Evolutionary conservation across 495 filamentous ascomycete species (phyloP), one percentile per base, ranked within the genome.

Genomic region (Penicillium odoratum): DNA sequence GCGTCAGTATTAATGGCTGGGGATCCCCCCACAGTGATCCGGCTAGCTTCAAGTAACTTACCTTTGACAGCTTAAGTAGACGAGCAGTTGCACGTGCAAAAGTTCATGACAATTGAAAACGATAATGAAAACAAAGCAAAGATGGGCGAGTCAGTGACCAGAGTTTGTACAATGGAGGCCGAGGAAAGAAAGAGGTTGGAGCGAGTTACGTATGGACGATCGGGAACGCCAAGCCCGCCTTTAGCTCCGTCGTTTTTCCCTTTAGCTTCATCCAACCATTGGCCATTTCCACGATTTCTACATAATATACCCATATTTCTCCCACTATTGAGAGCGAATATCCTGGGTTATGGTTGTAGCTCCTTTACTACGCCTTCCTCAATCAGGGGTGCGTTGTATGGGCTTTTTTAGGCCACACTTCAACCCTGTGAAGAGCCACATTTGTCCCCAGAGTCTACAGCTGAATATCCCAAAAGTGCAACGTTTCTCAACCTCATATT

Each of bases 331-430:
- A 52, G 56, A 29, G 45, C 53, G 57, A 40, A 57, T 49, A 50
- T 4, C 7, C 5, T 30, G n/a, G 26, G 62, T 40, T 52, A 76
- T 78, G 73, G 72, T 66, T 40, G 64, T 67, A 55, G 63, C 70
- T 66, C 68, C 63, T n/a, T 65, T 75, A 54, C 63, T 71, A 54
- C 74, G 72, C 64, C 58, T 65, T 61, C 68, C 69, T 49, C 53
- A 57, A 18, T 61, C 59, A 53, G 70, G 66, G 46, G 58, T 64
- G 65, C 68, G 69, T 52, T 61, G 55, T 57, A 61, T 69, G 51
- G 48, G 57, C 43, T 61, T 56, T 44, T 68, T 61, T 63, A 69
- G 29, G 55, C 59, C 50, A 3, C 51, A 28, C 13, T 28, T 46
- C 53, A 57, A 47, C 53, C 36, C 56, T 21, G 30, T 55, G 9